phyloP scores from a whole-genome alignment of 2,329 filamentous ascomycete genomes.

The Botrytis fragariae region DNA sequence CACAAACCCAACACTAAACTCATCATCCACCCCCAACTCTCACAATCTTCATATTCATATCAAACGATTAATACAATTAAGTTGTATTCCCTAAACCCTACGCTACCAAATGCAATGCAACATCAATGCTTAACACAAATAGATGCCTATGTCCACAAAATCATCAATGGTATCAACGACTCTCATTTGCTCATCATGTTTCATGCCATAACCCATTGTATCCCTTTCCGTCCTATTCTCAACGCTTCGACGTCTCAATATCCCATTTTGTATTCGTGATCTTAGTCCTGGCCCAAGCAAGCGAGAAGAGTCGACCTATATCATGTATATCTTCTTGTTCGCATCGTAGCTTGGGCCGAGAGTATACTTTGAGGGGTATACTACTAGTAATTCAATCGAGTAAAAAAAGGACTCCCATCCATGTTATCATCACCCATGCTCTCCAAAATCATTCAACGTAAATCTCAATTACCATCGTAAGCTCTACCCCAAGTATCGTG shows the following conservation, averaged over 20 bases:
- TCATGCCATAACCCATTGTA: not conserved
- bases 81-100: not conserved
- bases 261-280: not conserved
- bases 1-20: not conserved
- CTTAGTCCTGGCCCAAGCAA: not conserved
- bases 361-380: not conserved
- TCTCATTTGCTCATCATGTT: not conserved
- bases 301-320: not conserved
- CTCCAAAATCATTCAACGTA: not conserved
- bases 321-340: not conserved
- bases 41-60: not conserved
- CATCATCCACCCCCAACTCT: not conserved
- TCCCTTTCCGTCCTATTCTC: not conserved
- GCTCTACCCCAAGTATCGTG: not conserved
- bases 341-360: not conserved
- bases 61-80: not conserved
- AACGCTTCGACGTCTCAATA: not conserved
- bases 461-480: not conserved
- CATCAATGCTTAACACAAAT: not conserved
- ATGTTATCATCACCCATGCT: conserved; percentile 1
- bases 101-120: not conserved
- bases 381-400: not conserved
- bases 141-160: not conserved
- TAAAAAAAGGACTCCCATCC: not conserved
- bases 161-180: not conserved